These are phyloP conservation scores for Mucor irregularis DNA, from an alignment of 371 early-diverging fungal genomes.

Conservation along the genomic window DNA sequence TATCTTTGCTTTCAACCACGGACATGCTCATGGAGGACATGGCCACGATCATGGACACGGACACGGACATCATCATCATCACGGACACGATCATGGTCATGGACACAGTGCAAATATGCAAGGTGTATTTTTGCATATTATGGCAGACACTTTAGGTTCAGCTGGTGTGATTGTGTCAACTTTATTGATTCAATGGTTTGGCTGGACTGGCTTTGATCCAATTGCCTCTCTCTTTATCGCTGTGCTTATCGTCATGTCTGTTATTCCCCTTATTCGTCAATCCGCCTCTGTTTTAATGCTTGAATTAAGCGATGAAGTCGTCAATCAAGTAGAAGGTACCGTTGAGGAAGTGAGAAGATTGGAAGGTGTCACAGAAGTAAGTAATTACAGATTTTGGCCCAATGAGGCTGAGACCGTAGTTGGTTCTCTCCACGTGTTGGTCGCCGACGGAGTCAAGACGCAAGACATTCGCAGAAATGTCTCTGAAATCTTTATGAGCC, in stretches of 20 bases:
- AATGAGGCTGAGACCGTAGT: constrained; percentile 60
- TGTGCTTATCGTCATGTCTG: constrained; percentile 79
- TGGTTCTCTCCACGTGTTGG: constrained; percentile 60
- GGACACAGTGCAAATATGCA: constrained; percentile 74
- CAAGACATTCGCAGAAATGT: constrained; percentile 38
- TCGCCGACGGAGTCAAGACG: constrained; percentile 26
- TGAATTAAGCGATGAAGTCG: constrained; percentile 47
- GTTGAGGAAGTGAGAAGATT: constrained; percentile 48
- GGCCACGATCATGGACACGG: constrained; percentile 60
- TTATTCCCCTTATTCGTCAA: constrained; percentile 80
- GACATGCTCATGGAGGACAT: constrained; percentile 72
- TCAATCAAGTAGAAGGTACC: constrained; percentile 54
- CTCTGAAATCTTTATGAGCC: constrained; percentile 41
- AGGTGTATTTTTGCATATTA: constrained; percentile 92
- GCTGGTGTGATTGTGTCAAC: constrained; percentile 94
- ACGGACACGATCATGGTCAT: constrained; percentile 31
- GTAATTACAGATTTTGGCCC: constrained; percentile 61
- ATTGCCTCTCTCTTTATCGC: constrained; percentile 92
- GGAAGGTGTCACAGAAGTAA: constrained; percentile 46
- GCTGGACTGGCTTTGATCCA: constrained; percentile 96
- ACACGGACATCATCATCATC: constrained; percentile 2
- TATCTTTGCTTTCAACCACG: constrained; percentile 90
- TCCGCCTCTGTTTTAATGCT: constrained; percentile 67
- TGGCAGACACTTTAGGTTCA: constrained; percentile 96
- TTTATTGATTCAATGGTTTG: constrained; percentile 82